Percentiles rank a stretch among this genome's conserved stretches.
These are phyloP conservation scores for Acacia pycnantha DNA, from an alignment of 331 rosid species.

Conservation along the genomic window DNA sequence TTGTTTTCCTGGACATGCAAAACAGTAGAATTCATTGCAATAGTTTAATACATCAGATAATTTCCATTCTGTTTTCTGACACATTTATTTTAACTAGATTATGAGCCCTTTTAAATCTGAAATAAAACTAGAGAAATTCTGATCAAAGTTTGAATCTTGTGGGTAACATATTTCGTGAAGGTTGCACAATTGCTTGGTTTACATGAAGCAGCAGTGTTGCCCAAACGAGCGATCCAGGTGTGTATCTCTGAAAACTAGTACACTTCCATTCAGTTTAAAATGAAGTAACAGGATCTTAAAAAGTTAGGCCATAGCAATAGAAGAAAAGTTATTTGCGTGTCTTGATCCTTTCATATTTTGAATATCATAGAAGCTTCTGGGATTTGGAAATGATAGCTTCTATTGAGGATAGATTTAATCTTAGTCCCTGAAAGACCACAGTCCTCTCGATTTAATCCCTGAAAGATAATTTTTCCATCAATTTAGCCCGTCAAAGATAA, in stretches of 20 bases:
- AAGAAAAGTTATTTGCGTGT: not conserved
- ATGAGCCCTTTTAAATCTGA: not conserved
- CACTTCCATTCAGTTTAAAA: not conserved
- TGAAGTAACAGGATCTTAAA: not conserved
- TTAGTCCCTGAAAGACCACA: not conserved
- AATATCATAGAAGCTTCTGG: not conserved
- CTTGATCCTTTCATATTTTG: slow-evolving; percentile 11
- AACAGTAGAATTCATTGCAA: not conserved
- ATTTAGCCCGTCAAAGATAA: not conserved
- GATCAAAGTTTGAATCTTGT: slow-evolving; percentile 12
- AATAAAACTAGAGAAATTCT: not conserved
- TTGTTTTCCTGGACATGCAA: slow-evolving; percentile 11
- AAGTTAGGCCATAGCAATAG: not conserved
- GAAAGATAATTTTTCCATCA: not conserved
- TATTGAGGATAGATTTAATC: not conserved
- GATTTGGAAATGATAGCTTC: not conserved
- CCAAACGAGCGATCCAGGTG: slow-evolving; percentile 98
- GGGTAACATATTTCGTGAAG: slow-evolving; percentile 39
- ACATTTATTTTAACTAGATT: slow-evolving; percentile 11
- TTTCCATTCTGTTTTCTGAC: not conserved
- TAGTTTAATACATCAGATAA: not conserved
- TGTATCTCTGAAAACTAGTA: slow-evolving; percentile 10
- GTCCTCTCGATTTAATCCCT: not conserved
- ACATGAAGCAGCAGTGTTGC: slow-evolving; percentile 82
- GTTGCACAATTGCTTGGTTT: slow-evolving; percentile 88